These are phyloP conservation scores for Candida suzukii DNA, from an alignment of 805 yeast genomes.

Conservation along the genomic window DNA sequence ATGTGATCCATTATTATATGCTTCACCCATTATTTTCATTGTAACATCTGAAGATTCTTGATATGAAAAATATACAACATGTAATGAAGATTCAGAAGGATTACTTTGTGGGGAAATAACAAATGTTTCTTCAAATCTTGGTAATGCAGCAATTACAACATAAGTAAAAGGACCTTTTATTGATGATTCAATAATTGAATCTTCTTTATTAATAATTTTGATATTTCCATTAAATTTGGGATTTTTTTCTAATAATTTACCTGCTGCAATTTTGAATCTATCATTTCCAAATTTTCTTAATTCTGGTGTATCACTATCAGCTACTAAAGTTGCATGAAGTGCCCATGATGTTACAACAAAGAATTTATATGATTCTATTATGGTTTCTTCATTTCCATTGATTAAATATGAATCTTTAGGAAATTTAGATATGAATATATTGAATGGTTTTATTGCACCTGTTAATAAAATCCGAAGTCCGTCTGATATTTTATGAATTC, in stretches of 20 bases:
- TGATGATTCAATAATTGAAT: slow-evolving; percentile 4
- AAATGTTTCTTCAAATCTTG: slow-evolving; percentile 53
- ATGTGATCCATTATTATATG: slow-evolving; percentile 52
- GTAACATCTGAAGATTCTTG: slow-evolving; percentile 25
- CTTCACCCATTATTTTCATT: slow-evolving; percentile 50
- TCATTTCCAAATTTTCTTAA: slow-evolving; percentile 56
- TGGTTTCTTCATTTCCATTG: slow-evolving; percentile 8
- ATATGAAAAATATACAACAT: slow-evolving; percentile 38
- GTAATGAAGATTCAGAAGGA: slow-evolving; percentile 34
- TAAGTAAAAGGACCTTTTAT: slow-evolving; percentile 45
- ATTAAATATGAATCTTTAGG: slow-evolving; percentile 29
- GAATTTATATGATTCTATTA: slow-evolving; percentile 23
- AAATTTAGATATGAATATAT: slow-evolving; percentile 37
- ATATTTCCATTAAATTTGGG: slow-evolving; percentile 45
- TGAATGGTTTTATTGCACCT: slow-evolving; percentile 27
- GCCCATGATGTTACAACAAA: slow-evolving; percentile 78
- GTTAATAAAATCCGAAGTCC: slow-evolving; percentile 31
- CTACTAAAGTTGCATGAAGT: slow-evolving; percentile 79
- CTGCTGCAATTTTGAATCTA: slow-evolving; percentile 67
- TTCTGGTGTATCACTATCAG: slow-evolving; percentile 67
- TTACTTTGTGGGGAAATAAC: slow-evolving; percentile 55
- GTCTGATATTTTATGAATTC: slow-evolving; percentile 25
- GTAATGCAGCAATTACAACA: slow-evolving; percentile 48
- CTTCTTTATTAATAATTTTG: slow-evolving; percentile 9
- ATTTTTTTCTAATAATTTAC: slow-evolving; percentile 37